Evolutionary conservation across 176 grass and related monocot genomes (phyloP), one percentile per base, ranked within the genome.

Genomic region (Panicum miliaceum): DNA sequence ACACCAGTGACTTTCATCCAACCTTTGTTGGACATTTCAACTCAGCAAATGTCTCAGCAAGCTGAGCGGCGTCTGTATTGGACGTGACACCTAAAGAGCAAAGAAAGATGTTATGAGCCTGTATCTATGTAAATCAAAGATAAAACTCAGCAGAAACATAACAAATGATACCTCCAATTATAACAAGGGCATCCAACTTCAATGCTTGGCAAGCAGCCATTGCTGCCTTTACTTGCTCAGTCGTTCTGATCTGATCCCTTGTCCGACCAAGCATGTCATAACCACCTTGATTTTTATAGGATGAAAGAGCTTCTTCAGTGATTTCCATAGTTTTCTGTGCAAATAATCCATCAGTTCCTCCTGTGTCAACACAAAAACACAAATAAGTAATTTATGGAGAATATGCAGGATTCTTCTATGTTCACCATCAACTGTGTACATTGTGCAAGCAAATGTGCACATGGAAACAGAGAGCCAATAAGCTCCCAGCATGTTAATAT

Each of bases 181-280:
- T 92, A 46, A 97, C 86, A 56, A 97, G 88, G 65, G 83, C 92
- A 82, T 97, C 86, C 76, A 97, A 75, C 84, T 97, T 92, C 79
- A 97, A 76, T 70, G 88, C 86, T 43, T 88, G 80, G 59, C 94
- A 94, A 81, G 77, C 86, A 81, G 81, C 77, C 90, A 89, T 87
- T 64, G 94, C 78, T 71, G 90, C 92, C 77, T 97, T 92, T 45
- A 97, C 94, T 68, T 97, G 94, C 80, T 97, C 94, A 4, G 72
- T 94, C 58, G 90, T 92, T 89, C 94, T 92, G 64, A 97, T 94
- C 79, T 97, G 94, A 97, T 97, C 94, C 82, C 88, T 90, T 54
- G 94, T 97, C 64, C 94, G 74, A 45, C 94, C 94, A 89, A 97
- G 94, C 81, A 97, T 85, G 87, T 97, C 92, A 89, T 97, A 97